Conservation (phyloP, 176 grass and related monocot species). For the Paspalum vaginatum region DNA sequence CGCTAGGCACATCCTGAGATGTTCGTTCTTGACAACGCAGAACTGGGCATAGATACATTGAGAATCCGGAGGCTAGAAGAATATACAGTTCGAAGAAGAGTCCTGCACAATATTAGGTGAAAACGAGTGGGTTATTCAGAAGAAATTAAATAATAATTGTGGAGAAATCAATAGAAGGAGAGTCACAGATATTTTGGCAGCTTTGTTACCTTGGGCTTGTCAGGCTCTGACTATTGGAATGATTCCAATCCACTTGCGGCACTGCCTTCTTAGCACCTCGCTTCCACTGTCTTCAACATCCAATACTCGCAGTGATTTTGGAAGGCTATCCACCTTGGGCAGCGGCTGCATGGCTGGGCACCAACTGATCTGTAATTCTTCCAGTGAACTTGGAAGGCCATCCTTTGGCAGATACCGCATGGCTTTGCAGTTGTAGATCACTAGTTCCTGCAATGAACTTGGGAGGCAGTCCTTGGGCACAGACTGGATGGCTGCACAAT, state of each 20-base stretch:
- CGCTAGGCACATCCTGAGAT: neutral
- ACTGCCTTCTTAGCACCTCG: slow-evolving; percentile 23
- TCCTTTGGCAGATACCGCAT: neutral
- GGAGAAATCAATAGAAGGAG: neutral
- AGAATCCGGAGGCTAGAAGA: neutral
- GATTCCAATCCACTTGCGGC: slow-evolving; percentile 26
- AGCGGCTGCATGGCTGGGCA: too few species aligned
- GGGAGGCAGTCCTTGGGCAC: neutral
- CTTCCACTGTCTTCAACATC: fast-evolving
- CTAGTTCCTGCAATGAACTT: neutral
- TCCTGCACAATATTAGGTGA: neutral
- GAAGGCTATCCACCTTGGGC: too few species aligned
- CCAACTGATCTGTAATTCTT: too few species aligned
- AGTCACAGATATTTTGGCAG: neutral
- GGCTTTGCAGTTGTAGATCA: fast-evolving
- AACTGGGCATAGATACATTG: neutral
- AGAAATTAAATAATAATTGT: neutral
- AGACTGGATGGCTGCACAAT: neutral
- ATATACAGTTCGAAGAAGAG: neutral
- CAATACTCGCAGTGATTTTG: neutral
- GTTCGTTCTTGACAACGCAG: neutral
- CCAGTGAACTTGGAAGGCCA: neutral
- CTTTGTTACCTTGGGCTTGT: slow-evolving; percentile 16
- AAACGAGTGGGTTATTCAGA: neutral
- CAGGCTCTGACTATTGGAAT: neutral